A percentile compares a stretch with the other conserved stretches of the same genome.
phyloP scores from a whole-genome alignment of 2,329 filamentous ascomycete genomes.

The Trichoderma gracile region DNA sequence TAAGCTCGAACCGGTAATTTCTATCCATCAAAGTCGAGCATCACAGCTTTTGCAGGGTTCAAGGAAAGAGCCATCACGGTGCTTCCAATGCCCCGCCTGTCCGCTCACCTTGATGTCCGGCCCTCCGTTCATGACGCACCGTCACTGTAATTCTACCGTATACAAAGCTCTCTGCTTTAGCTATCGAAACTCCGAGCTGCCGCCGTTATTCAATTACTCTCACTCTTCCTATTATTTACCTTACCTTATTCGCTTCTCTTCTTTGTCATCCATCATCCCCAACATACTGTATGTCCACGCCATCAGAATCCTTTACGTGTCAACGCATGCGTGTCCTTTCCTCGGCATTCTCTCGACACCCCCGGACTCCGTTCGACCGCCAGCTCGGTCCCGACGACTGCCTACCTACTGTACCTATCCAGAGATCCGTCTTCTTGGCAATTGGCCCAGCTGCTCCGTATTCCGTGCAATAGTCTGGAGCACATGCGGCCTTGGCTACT shows the following conservation, averaged over 20 bases:
- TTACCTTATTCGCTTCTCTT: not conserved
- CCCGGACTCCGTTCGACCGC: not conserved
- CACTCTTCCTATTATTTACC: not conserved
- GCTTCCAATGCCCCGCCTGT: not conserved
- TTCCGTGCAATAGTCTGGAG: too few species aligned
- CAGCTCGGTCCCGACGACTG: not conserved
- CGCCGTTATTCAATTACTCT: not conserved
- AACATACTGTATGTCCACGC: not conserved
- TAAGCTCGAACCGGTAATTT: not conserved
- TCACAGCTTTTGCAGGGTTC: too few species aligned
- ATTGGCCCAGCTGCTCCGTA: not conserved
- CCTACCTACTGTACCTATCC: not conserved
- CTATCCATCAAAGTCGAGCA: not conserved
- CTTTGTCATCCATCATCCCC: not conserved
- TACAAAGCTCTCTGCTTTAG: not conserved
- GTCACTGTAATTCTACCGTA: not conserved
- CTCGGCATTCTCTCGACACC: conserved; percentile 1
- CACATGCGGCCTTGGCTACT: too few species aligned
- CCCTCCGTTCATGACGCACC: conserved; percentile 17
- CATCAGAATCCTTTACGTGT: not conserved
- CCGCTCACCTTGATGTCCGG: conserved; percentile 15
- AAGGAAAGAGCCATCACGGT: conserved; percentile 8
- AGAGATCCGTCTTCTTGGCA: not conserved
- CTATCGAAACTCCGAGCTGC: not conserved
- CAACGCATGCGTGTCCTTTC: not conserved